These are phyloP conservation scores for Lepiota venenata DNA, from an alignment of 768 basidiomycete genomes.

Conservation along the genomic window DNA sequence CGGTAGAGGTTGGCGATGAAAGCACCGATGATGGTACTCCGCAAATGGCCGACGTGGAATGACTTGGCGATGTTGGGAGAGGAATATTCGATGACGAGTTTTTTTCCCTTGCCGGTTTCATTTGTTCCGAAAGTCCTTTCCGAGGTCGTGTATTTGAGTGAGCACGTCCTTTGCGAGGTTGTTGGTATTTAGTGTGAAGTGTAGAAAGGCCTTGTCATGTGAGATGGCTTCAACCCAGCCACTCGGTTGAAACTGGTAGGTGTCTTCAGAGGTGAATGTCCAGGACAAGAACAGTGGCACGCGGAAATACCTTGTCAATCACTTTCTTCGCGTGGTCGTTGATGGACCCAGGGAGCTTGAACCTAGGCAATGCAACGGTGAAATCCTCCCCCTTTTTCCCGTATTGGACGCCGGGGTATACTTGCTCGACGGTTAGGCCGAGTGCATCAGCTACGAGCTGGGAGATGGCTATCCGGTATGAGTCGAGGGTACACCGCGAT, in stretches of 20 bases:
- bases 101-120: conserved; percentile 74
- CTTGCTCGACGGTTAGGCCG: conserved; percentile 71
- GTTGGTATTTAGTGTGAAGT: conserved; percentile 67
- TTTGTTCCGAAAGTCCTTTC: conserved; percentile 77
- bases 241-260: conserved; percentile 75
- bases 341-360: conserved; percentile 79
- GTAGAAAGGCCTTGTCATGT: conserved; percentile 77
- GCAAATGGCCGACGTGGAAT: conserved; percentile 95
- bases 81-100: conserved; percentile 86
- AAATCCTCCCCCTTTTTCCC: conserved; percentile 96
- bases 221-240: conserved; percentile 70
- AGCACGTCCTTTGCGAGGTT: conserved; percentile 67
- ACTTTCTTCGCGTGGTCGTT: conserved; percentile 77
- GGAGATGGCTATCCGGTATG: conserved; percentile 81
- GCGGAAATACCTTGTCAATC: conserved; percentile 57
- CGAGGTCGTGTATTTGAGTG: conserved; percentile 64
- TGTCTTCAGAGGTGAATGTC: no score
- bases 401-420: conserved; percentile 81
- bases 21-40: conserved; percentile 98
- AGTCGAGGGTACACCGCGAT: conserved; percentile 62
- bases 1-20: conserved; percentile 90
- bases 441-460: conserved; percentile 64
- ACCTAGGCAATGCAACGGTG: conserved; percentile 88
- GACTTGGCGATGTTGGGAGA: conserved; percentile 98
- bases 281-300: no score